These are phyloP conservation scores for Termitomyces sp. DNA, from an alignment of 768 basidiomycete genomes.

Conservation along the genomic window DNA sequence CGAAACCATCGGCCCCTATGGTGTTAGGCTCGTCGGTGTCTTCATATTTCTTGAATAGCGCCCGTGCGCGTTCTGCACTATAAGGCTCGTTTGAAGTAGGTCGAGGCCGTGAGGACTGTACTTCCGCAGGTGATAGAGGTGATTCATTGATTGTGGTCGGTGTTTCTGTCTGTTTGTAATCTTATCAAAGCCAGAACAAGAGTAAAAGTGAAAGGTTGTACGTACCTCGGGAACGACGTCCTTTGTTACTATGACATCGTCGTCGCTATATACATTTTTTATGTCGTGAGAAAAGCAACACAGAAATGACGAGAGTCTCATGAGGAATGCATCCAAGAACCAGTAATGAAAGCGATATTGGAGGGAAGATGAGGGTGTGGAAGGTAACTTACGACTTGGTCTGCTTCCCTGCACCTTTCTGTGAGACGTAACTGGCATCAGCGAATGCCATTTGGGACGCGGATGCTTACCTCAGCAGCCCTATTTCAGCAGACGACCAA, in stretches of 20 bases:
- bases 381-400: slow-evolving; percentile 17
- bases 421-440: slow-evolving; percentile 12
- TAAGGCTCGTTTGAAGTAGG: slow-evolving; percentile 34
- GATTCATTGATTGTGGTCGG: slow-evolving; percentile 4
- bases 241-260: slow-evolving; percentile 26
- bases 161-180: slow-evolving; percentile 4
- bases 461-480: slow-evolving; percentile 22
- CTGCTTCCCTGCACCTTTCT: slow-evolving; percentile 14
- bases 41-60: slow-evolving; percentile 59
- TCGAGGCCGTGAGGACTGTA: slow-evolving; percentile 10
- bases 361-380: neutral
- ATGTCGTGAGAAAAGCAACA: slow-evolving; percentile 58
- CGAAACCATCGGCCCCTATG: slow-evolving; percentile 72
- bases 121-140: slow-evolving; percentile 15
- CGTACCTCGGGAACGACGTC: slow-evolving; percentile 24
- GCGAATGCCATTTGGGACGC: slow-evolving; percentile 5
- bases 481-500: slow-evolving; percentile 12
- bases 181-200: neutral
- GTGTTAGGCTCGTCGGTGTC: slow-evolving; percentile 46
- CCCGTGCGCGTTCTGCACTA: slow-evolving; percentile 40
- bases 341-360: slow-evolving; percentile 3
- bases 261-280: slow-evolving; percentile 45
- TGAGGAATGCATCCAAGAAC: slow-evolving; percentile 36
- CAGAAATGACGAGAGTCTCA: slow-evolving; percentile 56
- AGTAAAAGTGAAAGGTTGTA: neutral